Percentiles rank a stretch among this genome's conserved stretches.
Evolutionary conservation across 75 land plant species (phyloP).

Genomic region (Isoetes taiwanensis): DNA sequence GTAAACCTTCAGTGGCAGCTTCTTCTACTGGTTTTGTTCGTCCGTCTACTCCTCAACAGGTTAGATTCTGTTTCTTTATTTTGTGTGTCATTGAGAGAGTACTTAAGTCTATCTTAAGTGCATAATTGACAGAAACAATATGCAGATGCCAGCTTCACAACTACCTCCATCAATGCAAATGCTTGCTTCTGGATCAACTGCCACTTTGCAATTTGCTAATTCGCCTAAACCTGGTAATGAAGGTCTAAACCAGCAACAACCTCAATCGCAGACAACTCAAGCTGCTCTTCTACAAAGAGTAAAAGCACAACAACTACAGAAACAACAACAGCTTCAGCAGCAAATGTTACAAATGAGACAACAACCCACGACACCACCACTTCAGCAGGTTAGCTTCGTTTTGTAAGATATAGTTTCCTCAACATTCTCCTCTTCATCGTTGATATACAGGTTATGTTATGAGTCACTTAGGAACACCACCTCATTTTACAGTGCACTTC

Average conservation of each 20-base stretch:
- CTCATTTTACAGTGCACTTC: not conserved
- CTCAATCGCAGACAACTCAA: slow-evolving; percentile 49
- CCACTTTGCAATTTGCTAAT: slow-evolving; percentile 57
- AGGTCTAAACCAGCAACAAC: slow-evolving; percentile 58
- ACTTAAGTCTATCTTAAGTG: not conserved
- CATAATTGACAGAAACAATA: not conserved
- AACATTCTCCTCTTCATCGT: not conserved
- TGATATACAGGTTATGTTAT: slow-evolving; percentile 31
- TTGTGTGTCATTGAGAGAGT: too few relatives aligned
- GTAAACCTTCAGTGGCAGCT: slow-evolving; percentile 2
- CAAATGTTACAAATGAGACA: slow-evolving; percentile 55
- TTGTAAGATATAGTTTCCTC: too few relatives aligned
- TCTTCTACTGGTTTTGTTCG: slow-evolving; percentile 14
- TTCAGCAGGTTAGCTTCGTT: slow-evolving; percentile 17
- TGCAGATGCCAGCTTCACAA: slow-evolving; percentile 40
- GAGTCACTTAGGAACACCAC: not conserved
- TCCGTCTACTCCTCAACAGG: slow-evolving; percentile 12
- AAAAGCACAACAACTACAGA: slow-evolving; percentile 44
- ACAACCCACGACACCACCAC: slow-evolving; percentile 40
- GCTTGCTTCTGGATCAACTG: slow-evolving; percentile 31
- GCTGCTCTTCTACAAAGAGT: slow-evolving; percentile 28
- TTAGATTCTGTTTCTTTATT: not conserved
- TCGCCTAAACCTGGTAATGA: slow-evolving; percentile 66
- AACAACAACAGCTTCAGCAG: slow-evolving; percentile 46
- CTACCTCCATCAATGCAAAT: slow-evolving; percentile 36